Evolutionary conservation across 805 yeast genomes (phyloP).

Genomic region (Candida corydali): DNA sequence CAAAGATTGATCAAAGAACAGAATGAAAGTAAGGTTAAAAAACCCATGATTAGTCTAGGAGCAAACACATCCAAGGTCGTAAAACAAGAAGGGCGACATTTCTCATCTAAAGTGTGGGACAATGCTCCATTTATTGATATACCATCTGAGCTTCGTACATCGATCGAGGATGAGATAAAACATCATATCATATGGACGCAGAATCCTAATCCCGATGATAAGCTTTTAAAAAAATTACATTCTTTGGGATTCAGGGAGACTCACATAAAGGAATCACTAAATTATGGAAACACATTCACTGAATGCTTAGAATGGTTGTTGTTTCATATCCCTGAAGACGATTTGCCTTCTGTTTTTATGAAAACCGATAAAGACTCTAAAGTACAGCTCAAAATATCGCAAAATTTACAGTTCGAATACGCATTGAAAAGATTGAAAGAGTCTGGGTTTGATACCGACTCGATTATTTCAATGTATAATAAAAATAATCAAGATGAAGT

Average conservation of each 20-base stretch:
- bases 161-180: slow-evolving; percentile 59
- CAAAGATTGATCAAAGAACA: slow-evolving; percentile 44
- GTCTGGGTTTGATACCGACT: slow-evolving; percentile 69
- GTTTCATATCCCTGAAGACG: slow-evolving; percentile 92
- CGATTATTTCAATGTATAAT: slow-evolving; percentile 49
- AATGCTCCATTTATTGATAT: slow-evolving; percentile 65
- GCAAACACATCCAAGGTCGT: slow-evolving; percentile 15
- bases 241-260: slow-evolving; percentile 61
- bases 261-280: slow-evolving; percentile 71
- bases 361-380: slow-evolving; percentile 56
- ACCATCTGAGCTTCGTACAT: slow-evolving; percentile 55
- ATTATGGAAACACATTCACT: slow-evolving; percentile 47
- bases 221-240: slow-evolving; percentile 10
- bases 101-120: slow-evolving; percentile 65
- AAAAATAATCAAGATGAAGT: slow-evolving; percentile 42
- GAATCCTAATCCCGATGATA: slow-evolving; percentile 16
- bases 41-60: slow-evolving; percentile 43
- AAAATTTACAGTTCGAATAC: slow-evolving; percentile 52
- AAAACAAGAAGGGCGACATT: slow-evolving; percentile 15
- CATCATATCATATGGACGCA: slow-evolving; percentile 53
- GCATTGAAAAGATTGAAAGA: slow-evolving; percentile 53
- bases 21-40: slow-evolving; percentile 48
- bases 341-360: slow-evolving; percentile 65
- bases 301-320: slow-evolving; percentile 72
- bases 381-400: slow-evolving; percentile 53